Evolutionary conservation across 2,329 filamentous ascomycete species (phyloP), one percentile per base, ranked within the genome.

Genomic region (Leptodontidium sp.): DNA sequence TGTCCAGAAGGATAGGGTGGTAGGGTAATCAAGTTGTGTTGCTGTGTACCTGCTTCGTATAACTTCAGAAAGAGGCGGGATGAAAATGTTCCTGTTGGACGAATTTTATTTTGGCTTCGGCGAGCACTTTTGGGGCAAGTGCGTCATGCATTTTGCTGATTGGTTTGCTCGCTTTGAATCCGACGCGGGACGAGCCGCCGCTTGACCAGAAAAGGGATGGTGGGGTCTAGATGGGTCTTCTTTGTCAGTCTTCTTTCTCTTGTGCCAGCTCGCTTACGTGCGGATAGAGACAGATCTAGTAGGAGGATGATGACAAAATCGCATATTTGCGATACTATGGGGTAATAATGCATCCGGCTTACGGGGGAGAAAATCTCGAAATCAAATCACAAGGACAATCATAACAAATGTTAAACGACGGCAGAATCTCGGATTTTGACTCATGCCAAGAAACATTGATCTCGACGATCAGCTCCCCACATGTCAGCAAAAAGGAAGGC

Each of bases 131-230:
- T 59, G n/a, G 57, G 57, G 17, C 38, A 12, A 45, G 57, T 59
- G 57, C 57, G 57, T 59, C 57, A 59, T 43, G 57, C 57, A 26
- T 43, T 43, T 26, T 4, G 24, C 9, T 59, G 21, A 59, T 59
- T 59, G 57, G 57, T 43, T 26, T 2, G 5, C 57, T 59, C 57
- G 57, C n/a, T 26, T 59, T 24, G n/a, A 59, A 17, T 47, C 26
- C 24, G 43, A 29, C 15, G 47, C 61, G 61, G 61, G 49, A 64
- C 29, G 47, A 64, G 61, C 61, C 61, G 61, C 61, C 61, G 61
- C 61, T 64, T 53, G 49, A n/a, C 61, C 43, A 2, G 2, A 45
- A n/a, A 45, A 2, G 9, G 61, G 6, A 40, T 43, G n/a, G 32
- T 40, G n/a, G 6, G 29, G 7, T 55, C 52, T 35, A 17, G 52